Evolutionary conservation across 768 basidiomycete genomes (phyloP).

Genomic region (Dictyophora rubrovolvata): DNA sequence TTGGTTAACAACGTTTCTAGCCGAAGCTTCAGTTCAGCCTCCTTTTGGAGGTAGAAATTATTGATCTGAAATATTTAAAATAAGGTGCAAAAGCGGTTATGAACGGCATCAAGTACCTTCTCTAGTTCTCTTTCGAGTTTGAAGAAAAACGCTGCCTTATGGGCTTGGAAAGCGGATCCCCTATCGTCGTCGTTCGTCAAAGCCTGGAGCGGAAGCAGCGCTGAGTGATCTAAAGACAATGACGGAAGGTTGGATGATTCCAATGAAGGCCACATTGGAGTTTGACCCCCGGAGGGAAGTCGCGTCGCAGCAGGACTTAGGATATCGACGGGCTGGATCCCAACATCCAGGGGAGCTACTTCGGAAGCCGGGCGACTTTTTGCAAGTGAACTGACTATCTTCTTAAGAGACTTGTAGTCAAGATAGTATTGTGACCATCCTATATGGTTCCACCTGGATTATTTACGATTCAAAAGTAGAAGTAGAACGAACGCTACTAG

Average conservation of each 20-base stretch:
- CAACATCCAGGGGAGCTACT: conserved; percentile 66
- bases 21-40: conserved; percentile 85
- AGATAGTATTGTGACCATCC: conserved; percentile 95
- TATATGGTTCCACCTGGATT: background rate
- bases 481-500: background rate
- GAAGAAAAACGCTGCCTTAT: conserved; percentile 98
- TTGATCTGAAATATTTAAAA: conserved; percentile 61
- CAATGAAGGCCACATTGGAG: conserved; percentile 18
- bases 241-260: conserved; percentile 8
- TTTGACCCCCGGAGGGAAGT: conserved; percentile 20
- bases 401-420: conserved; percentile 97
- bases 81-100: background rate
- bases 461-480: background rate
- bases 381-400: conserved; percentile 93
- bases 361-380: conserved; percentile 86
- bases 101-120: conserved; percentile 46
- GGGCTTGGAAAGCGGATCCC: conserved; percentile 82
- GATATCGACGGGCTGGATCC: conserved; percentile 60
- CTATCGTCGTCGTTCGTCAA: conserved; percentile 60
- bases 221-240: conserved; percentile 5
- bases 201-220: conserved; percentile 45
- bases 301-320: conserved; percentile 25
- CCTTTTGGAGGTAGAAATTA: conserved; percentile 93
- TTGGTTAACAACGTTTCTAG: conserved; percentile 91
- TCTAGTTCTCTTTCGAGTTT: conserved; percentile 95